Evolutionary conservation across 176 grass and related monocot species (phyloP), one percentile per base, ranked within the genome.

Genomic region (Eragrostis nindensis): DNA sequence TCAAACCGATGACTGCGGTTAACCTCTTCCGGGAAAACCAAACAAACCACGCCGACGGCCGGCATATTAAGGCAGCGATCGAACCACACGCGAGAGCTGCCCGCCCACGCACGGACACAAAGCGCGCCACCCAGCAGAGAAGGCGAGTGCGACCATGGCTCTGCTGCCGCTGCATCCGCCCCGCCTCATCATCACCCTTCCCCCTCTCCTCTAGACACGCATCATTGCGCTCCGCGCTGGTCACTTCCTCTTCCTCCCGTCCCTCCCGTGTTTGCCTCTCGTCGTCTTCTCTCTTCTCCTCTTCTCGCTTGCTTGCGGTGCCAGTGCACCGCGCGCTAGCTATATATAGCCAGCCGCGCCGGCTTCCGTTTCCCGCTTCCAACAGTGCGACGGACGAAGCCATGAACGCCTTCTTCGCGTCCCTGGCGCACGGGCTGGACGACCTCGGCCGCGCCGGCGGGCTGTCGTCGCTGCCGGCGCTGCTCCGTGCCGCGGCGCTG

Each of bases 331-430:
- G 27, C 65, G 18, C 14, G 45, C 64, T 11, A 12, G 55, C 26
- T 84, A 86, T 73, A 85, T 75, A 81, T 80, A 53, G 7, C 50
- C 21, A 66, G 46, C 62, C 64, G 52, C 63, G 64, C 18, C 14
- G 61, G 62, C 45, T 16, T 64, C 2, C 5, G 40, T 52, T 41
- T 77, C 61, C 49, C 49, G 29, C 42, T 43, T 29, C 77, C 44
- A 77, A 48, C 86, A 80, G 77, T 80, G 77, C 45, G 69, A 57
- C 14, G 18, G 26, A 24, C 2, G 76, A 40, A 11, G 66, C 86
- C 60, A 91, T 93, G 67, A 94, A 81, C 80, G 83, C 86, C 77
- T 97, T 97, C 87, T 94, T 88, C 80, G 14, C 92, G 50, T 92
- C 87, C 46, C 83, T 97, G 76, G 80, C 92, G n/a, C 67, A 84